A percentile compares a stretch with the other conserved stretches of the same genome.
These are phyloP conservation scores for Kalmanozyma brasiliensis DNA, from an alignment of 1,284 basidiomycete genomes.

Conservation along the genomic window DNA sequence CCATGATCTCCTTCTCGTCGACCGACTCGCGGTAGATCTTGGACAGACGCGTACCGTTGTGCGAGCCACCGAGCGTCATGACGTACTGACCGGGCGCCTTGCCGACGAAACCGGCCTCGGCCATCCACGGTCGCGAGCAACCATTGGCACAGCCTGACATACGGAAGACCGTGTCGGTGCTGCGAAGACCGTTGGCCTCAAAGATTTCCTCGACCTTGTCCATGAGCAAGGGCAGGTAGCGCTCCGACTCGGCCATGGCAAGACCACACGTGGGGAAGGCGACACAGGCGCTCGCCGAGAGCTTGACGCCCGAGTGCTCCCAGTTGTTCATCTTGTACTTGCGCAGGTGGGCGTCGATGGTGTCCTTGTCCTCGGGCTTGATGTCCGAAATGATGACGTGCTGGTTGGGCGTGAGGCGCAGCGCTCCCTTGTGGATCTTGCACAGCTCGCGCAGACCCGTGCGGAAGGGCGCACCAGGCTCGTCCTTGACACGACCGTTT, in stretches of 20 bases:
- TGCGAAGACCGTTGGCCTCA: slow-evolving; percentile 88
- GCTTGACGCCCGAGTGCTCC: slow-evolving; percentile 80
- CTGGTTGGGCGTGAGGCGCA: slow-evolving; percentile 88
- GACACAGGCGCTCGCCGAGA: slow-evolving; percentile 79
- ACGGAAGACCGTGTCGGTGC: slow-evolving; percentile 95
- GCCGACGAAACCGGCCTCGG: slow-evolving; percentile 93
- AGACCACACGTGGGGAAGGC: slow-evolving; percentile 94
- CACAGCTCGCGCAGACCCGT: slow-evolving; percentile 91
- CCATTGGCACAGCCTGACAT: slow-evolving; percentile 74
- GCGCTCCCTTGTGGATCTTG: slow-evolving; percentile 89
- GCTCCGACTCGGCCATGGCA: slow-evolving; percentile 93
- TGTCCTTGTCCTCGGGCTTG: slow-evolving; percentile 72
- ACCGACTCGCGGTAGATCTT: slow-evolving; percentile 92
- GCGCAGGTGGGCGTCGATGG: slow-evolving; percentile 82
- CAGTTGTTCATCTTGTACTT: slow-evolving; percentile 93
- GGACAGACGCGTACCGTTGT: slow-evolving; percentile 90
- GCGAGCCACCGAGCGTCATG: slow-evolving; percentile 96
- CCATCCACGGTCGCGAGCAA: slow-evolving; percentile 82
- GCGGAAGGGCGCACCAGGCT: slow-evolving; percentile 90
- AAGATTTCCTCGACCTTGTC: slow-evolving; percentile 96
- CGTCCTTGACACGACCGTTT: slow-evolving; percentile 95
- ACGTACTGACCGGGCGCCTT: slow-evolving; percentile 93
- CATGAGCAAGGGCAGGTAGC: slow-evolving; percentile 92
- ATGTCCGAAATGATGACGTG: slow-evolving; percentile 91
- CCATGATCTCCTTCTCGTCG: slow-evolving; percentile 91